Evolutionary conservation across 345 rosid species (phyloP), one percentile per base, ranked within the genome.

Genomic region (Schrenkiella parvula): DNA sequence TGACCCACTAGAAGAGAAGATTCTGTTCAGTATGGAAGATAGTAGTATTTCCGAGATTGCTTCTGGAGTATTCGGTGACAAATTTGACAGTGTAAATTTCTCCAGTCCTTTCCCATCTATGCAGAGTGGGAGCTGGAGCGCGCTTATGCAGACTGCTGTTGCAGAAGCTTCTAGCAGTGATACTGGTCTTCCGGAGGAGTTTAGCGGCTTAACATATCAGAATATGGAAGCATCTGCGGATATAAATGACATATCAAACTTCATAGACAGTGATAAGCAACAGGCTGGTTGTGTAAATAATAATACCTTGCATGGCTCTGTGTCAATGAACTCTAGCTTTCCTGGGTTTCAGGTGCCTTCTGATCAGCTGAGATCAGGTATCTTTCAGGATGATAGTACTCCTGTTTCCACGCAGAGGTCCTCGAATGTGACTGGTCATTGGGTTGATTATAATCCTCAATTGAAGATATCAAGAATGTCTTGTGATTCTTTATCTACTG

Each of bases 81-180:
- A 72, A 35, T 50, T 77, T 56, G 92, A 79, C 47, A 64, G 58
- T 32, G 42, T 70, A 38, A 87, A 82, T 68, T 43, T 78, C 62
- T 74, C 82, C n/a, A 78, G 83, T 60, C 57, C 90, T 37, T 76
- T 81, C 66, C 82, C 92, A 46, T 85, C 92, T 25, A 43, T 87
- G 42, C 91, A 84, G 64, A 87, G 91, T 84, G 97, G 97, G 70
- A 89, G 96, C 74, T 91, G 96, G 97, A 91, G 97, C 78, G 96
- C 97, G 63, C 93, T 91, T 21, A 89, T 91, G 96, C 97, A 91
- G 73, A 84, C 95, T 72, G 96, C 96, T 38, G 87, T 91, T 8
- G 91, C 93, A 64, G 97, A 91, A 83, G 84, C 96, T 34, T 89
- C 93, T 57, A 86, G 87, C 75, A 82, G 87, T 68, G 89, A 89